phyloP scores from a whole-genome alignment of 2,329 filamentous ascomycete species.

The Fusarium tanahbumbuense region DNA sequence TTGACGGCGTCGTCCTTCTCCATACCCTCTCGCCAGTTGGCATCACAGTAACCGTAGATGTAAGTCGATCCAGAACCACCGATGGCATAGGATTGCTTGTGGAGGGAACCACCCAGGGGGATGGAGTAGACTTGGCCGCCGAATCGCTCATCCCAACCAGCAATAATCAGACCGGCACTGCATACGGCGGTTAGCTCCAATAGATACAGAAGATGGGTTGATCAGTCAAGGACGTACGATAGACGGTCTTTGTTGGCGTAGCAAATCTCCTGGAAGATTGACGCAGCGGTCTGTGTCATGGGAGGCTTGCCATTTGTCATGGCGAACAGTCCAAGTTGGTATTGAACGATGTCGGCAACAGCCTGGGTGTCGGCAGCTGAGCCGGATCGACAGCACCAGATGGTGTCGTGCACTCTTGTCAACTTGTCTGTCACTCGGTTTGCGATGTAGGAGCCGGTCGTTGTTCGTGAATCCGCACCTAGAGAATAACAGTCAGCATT shows the following conservation, averaged over 20 bases:
- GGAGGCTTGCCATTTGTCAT: conserved; percentile 90
- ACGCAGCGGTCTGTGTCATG: conserved; percentile 93
- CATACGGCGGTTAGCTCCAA: conserved; percentile 26
- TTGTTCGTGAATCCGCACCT: conserved; percentile 97
- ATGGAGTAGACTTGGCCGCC: conserved; percentile 98
- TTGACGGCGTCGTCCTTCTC: conserved; percentile 88
- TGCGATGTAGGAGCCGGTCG: conserved; percentile 97
- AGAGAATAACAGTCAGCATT: conserved; percentile 26
- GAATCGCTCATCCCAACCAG: conserved; percentile 95
- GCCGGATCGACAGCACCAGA: conserved; percentile 99
- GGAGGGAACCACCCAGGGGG: conserved; percentile 92
- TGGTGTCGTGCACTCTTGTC: conserved; percentile 97
- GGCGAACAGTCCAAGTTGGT: conserved; percentile 92
- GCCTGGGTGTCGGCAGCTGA: conserved; percentile 98
- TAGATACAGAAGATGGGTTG: not conserved
- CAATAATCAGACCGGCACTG: conserved; percentile 96
- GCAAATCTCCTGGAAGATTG: conserved; percentile 97
- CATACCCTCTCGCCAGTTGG: conserved; percentile 96
- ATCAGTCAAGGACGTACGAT: conserved; percentile 69
- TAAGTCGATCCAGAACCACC: conserved; percentile 98
- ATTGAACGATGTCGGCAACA: conserved; percentile 97
- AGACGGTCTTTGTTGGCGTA: conserved; percentile 96
- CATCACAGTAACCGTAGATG: conserved; percentile 99
- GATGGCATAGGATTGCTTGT: conserved; percentile 97
- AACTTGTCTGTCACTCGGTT: conserved; percentile 99